Conservation (phyloP, 2,329 filamentous ascomycete species). For the Neofusicoccum cordaticola region DNA sequence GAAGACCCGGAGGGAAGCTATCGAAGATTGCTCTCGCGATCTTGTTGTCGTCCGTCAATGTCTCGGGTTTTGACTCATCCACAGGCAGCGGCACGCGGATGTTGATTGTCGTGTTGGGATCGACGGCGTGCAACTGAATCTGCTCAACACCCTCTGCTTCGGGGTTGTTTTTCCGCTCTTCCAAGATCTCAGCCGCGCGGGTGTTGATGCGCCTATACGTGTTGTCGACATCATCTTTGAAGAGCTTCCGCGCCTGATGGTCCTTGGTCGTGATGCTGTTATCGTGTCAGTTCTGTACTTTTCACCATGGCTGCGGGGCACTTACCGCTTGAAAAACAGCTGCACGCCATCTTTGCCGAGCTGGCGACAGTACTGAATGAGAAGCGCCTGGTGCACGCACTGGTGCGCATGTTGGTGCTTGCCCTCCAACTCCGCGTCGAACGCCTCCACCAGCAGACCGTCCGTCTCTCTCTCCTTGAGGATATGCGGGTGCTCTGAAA, state of each 20-base stretch:
- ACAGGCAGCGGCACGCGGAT: slow-evolving; percentile 73
- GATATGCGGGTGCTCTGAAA: slow-evolving; percentile 74
- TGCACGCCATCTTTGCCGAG: slow-evolving; percentile 83
- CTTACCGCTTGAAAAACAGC: slow-evolving; percentile 85
- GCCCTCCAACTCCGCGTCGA: slow-evolving; percentile 78
- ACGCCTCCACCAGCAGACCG: slow-evolving; percentile 84
- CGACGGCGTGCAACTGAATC: slow-evolving; percentile 95
- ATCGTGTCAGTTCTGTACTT: background rate
- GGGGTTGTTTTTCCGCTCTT: slow-evolving; percentile 51
- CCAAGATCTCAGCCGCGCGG: slow-evolving; percentile 70
- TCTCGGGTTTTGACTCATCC: slow-evolving; percentile 20
- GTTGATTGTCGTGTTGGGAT: slow-evolving; percentile 82
- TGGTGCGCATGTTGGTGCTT: slow-evolving; percentile 75
- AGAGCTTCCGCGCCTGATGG: slow-evolving; percentile 87
- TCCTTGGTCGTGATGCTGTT: slow-evolving; percentile 73
- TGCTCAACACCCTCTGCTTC: slow-evolving; percentile 75
- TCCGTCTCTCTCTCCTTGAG: slow-evolving; percentile 85
- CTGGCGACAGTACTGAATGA: slow-evolving; percentile 91
- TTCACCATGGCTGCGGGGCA: background rate
- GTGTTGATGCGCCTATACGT: slow-evolving; percentile 81
- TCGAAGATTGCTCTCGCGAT: slow-evolving; percentile 78
- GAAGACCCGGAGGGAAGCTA: slow-evolving; percentile 75
- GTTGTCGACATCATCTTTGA: slow-evolving; percentile 86
- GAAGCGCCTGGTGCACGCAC: slow-evolving; percentile 87
- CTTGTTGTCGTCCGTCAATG: slow-evolving; percentile 48